phyloP scores from a whole-genome alignment of 306 rosid genomes.

The Parietaria judaica region DNA sequence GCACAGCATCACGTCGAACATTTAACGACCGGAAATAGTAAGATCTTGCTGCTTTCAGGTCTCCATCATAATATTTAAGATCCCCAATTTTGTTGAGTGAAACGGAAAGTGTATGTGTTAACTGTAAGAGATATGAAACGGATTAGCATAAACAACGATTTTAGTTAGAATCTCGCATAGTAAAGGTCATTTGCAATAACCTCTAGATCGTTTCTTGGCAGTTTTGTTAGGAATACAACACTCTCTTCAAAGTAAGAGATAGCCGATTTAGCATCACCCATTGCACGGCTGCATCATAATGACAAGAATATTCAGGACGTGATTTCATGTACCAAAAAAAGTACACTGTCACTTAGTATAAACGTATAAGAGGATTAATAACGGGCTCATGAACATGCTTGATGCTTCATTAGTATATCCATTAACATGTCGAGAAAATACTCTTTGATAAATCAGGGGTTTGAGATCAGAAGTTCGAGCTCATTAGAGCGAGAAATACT shows the following conservation, averaged over 20 bases:
- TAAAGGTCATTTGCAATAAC: slow-evolving; percentile 34
- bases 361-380: too few species aligned
- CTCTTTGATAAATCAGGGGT: too few species aligned
- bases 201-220: slow-evolving; percentile 72
- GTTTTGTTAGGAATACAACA: slow-evolving; percentile 71
- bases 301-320: neutral
- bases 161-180: slow-evolving; percentile 1
- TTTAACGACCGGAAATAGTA: slow-evolving; percentile 67
- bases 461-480: too few species aligned
- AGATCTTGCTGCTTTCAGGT: slow-evolving; percentile 71
- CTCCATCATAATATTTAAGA: slow-evolving; percentile 86
- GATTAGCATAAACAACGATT: neutral
- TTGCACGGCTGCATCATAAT: slow-evolving; percentile 67
- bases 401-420: too few species aligned
- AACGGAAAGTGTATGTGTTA: slow-evolving; percentile 84
- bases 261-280: slow-evolving; percentile 72
- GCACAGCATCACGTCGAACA: slow-evolving; percentile 72
- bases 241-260: slow-evolving; percentile 80
- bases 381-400: too few species aligned
- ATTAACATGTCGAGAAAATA: too few species aligned
- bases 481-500: too few species aligned
- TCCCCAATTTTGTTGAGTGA: slow-evolving; percentile 97
- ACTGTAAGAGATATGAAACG: slow-evolving; percentile 29
- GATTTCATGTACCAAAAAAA: too few species aligned
- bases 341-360: too few species aligned